Base-by-base conservation (phyloP, 805 yeast genomes). In the Wickerhamiella azymoides region DNA sequence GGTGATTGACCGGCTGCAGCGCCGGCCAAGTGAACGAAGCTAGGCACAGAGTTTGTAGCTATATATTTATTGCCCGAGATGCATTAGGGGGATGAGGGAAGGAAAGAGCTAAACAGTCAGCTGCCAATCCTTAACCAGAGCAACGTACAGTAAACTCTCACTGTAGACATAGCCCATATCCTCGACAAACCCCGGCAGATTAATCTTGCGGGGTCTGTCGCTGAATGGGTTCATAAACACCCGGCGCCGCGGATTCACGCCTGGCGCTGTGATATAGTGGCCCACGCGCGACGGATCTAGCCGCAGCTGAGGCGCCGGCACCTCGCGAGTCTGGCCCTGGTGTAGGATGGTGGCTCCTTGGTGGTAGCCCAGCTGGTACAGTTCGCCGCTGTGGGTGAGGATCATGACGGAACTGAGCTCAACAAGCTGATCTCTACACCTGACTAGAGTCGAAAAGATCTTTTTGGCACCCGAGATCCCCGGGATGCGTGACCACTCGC, bases 191-290 rank as follows among this genome's bases (percentile, higher is more conserved):
- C 45, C 45, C 10, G 45, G 45, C 14, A 42, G 40, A 6, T 17
- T 24, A 13, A 36, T 10, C 24, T 25, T 18, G 17, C 25, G 19
- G 36, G 45, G 40, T 18, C 17, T 13, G 7, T 17, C 39, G 21
- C n/a, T 21, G 30, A 36, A 42, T n/a, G 45, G 45, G 36, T 36
- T 42, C 27, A 19, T 36, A 18, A 42, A 42, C 17, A 18, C 45
- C 3, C 39, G 37, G 2, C 32, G 35, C 9, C 45, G 27, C 4
- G 45, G 40, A n/a, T 25, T 21, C 19, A 36, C 37, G 2, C 40
- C 40, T 2, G 30, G 39, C 19, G 35, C 39, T 6, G 11, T 18
- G 18, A 42, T 19, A 14, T 36, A 19, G 36, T 42, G 45, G 5
- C 35, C 28, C 11, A 42, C 2, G 13, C 39, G 33, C 9, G 40